phyloP scores from a whole-genome alignment of 78 protist genomes.

The Pigoraptor vietnamica region DNA sequence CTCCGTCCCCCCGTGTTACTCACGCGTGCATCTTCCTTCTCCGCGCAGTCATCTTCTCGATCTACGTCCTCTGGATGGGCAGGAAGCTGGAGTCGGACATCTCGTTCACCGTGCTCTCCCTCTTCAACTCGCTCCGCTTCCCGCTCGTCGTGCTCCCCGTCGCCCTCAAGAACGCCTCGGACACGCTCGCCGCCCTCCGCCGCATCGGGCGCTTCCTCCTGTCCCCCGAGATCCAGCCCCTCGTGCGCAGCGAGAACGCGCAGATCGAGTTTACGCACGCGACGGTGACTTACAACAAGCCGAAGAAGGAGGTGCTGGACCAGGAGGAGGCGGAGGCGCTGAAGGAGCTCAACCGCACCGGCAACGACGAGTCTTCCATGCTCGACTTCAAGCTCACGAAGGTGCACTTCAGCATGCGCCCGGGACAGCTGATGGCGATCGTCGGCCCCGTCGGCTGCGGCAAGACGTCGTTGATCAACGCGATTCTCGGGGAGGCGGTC shows the following conservation, averaged over 20 bases:
- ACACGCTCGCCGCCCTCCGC: slow-evolving; percentile 55
- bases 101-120: slow-evolving; percentile 76
- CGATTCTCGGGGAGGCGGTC: slow-evolving; percentile 41
- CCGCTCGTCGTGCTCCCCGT: slow-evolving; percentile 78
- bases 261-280: background rate
- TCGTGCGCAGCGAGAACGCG: background rate
- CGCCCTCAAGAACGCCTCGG: slow-evolving; percentile 40
- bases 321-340: background rate
- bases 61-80: background rate
- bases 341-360: background rate
- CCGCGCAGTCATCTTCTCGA: background rate
- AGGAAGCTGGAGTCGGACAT: background rate
- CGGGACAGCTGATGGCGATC: slow-evolving; percentile 27
- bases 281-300: background rate
- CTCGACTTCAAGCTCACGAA: background rate
- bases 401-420: background rate
- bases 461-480: slow-evolving; percentile 33
- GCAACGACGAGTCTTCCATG: background rate
- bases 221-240: slow-evolving; percentile 2
- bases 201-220: slow-evolving; percentile 60
- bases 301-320: background rate
- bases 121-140: slow-evolving; percentile 75
- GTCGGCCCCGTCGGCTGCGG: slow-evolving; percentile 52
- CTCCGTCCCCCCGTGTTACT: too few species aligned
- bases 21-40: too few species aligned